phyloP scores from a whole-genome alignment of 208 protist species.

The Phytomonas sp. region DNA sequence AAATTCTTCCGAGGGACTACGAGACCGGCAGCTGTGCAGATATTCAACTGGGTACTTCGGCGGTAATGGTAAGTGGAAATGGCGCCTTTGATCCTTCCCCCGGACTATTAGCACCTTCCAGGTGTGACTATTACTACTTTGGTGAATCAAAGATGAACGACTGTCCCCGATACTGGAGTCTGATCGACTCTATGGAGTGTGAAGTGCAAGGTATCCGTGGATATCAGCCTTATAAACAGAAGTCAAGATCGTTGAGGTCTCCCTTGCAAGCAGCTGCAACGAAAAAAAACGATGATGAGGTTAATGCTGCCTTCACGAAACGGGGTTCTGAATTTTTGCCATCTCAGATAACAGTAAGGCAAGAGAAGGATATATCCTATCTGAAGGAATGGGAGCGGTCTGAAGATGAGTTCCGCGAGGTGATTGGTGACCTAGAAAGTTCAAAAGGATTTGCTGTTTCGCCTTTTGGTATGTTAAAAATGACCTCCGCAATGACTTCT shows the following conservation, averaged over 20 bases:
- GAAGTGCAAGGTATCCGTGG: neutral
- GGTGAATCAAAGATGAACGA: neutral
- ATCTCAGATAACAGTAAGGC: neutral
- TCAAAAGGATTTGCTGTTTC: neutral
- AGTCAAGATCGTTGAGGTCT: neutral
- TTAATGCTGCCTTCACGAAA: neutral
- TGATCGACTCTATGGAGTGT: neutral
- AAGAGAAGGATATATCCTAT: neutral
- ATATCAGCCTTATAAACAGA: neutral
- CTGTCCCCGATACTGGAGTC: neutral
- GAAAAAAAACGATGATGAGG: neutral
- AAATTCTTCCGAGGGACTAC: neutral
- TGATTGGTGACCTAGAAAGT: neutral
- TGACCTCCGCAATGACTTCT: neutral
- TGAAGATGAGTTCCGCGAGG: neutral
- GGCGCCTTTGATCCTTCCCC: neutral
- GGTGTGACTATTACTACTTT: neutral
- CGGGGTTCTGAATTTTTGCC: neutral
- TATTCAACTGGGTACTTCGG: neutral
- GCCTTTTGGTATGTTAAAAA: neutral
- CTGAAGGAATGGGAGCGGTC: neutral
- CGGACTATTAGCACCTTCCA: neutral
- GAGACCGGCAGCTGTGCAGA: neutral
- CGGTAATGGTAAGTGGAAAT: neutral
- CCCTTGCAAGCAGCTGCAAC: neutral